Evolutionary conservation across 495 filamentous ascomycete genomes (phyloP).

Genomic region (Echria macrotheca): DNA sequence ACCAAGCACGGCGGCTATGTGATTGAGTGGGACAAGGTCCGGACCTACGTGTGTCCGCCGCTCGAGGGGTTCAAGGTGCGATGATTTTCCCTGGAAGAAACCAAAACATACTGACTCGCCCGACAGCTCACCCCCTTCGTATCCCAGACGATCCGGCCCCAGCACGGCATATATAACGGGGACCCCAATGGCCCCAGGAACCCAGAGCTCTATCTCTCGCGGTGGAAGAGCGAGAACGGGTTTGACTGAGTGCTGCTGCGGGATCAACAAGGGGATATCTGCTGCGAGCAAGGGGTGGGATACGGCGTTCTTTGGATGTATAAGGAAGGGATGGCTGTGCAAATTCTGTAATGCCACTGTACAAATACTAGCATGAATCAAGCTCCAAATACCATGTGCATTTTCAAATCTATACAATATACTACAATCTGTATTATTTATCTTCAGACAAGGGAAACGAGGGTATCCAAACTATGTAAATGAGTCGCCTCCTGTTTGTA

Average conservation of each 20-base stretch:
- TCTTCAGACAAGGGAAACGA: too few relatives aligned
- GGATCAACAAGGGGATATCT: not conserved
- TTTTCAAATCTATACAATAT: not conserved
- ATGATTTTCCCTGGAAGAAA: not conserved
- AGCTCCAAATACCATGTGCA: too few relatives aligned
- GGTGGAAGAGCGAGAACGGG: conserved; percentile 68
- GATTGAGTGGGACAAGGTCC: conserved; percentile 79
- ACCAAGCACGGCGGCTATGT: conserved; percentile 79
- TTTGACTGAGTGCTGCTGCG: conserved; percentile 41
- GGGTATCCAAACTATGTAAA: not conserved
- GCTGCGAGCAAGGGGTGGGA: not conserved
- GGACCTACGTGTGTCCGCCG: conserved; percentile 79
- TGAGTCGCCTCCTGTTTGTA: not conserved
- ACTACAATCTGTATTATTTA: too few relatives aligned
- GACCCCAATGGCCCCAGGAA: conserved; percentile 47
- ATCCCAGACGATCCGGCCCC: conserved; percentile 51
- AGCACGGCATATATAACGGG: conserved; percentile 46
- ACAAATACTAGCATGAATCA: too few relatives aligned
- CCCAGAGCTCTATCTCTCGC: conserved; percentile 53
- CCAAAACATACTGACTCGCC: not conserved
- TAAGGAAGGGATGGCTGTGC: not conserved
- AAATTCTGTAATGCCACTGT: conserved; percentile 1
- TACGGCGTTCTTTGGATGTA: not conserved
- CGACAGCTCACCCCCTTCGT: conserved; percentile 83
- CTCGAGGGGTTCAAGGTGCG: conserved; percentile 65